Evolutionary conservation across 1,139 yeast species (phyloP).

Genomic region (Ashbya aceris): DNA sequence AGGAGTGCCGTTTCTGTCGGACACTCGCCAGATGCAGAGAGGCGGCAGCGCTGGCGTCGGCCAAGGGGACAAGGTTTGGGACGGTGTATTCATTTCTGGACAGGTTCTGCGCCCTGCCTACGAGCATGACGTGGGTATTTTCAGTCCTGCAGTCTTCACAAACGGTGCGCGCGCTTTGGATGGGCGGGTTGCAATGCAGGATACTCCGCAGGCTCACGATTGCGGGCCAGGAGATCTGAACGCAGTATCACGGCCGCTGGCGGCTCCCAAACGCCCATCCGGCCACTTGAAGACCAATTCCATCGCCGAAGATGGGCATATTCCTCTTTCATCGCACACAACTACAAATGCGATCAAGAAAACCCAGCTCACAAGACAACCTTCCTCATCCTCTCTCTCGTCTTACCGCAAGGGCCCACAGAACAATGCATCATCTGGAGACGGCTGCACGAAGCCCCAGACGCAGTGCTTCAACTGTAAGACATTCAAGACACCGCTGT

Average conservation of each 20-base stretch:
- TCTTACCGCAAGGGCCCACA: slow-evolving; percentile 20
- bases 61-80: background rate
- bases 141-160: background rate
- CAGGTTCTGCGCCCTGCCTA: background rate
- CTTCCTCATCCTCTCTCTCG: slow-evolving; percentile 24
- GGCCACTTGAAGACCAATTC: slow-evolving; percentile 6
- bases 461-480: slow-evolving; percentile 75
- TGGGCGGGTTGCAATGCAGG: background rate
- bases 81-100: background rate
- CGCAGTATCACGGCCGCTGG: background rate
- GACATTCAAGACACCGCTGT: slow-evolving; percentile 87
- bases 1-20: too few relatives aligned
- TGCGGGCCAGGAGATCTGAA: background rate
- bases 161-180: background rate
- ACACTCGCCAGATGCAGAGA: too few relatives aligned
- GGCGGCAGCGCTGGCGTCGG: background rate
- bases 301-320: slow-evolving; percentile 14
- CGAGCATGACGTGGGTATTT: slow-evolving; percentile 3
- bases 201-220: too few relatives aligned
- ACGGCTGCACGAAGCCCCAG: slow-evolving; percentile 18
- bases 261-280: slow-evolving; percentile 2
- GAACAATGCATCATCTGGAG: slow-evolving; percentile 7
- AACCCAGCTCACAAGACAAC: slow-evolving; percentile 21
- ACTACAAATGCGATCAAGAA: slow-evolving; percentile 25
- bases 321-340: slow-evolving; percentile 15